Evolutionary conservation across 345 rosid species (phyloP), one percentile per base, ranked within the genome.

Genomic region (Anacardium occidentale): DNA sequence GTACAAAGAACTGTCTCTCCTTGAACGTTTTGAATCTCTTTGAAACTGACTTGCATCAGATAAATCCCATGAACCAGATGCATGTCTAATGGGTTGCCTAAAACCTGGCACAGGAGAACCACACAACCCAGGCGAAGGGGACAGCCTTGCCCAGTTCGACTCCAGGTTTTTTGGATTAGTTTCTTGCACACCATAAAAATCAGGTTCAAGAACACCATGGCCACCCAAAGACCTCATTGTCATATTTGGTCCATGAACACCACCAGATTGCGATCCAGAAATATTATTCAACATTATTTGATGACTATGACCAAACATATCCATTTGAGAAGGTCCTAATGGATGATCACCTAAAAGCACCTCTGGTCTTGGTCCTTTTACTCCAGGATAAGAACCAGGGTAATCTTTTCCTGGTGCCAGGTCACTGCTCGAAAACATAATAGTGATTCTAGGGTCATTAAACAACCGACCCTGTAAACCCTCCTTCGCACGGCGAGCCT

Each of bases 401-500:
- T 75, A 77, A 11, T 88, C 96, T 85, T 82, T 87, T 12, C 84
- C 89, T 29, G 89, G 88, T 40, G 89, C 90, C 70, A 86, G 72
- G 63, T 76, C 91, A 74, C 94, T 88, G 67, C 85, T 88, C 57
- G 93, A 86, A 76, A 75, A 95, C 96, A 87, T 85, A 25, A 92
- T 95, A 44, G 94, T 90, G 70, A 95, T 92, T 64, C 97, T 88
- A 70, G 97, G 90, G 77, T 95, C 97, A 55, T 89, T 92, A 73
- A 95, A 91, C 66, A 95, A 84, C 70, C 99, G 86, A 45, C 99
- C 98, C 66, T 92, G 97, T 75, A 95, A 78, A 10, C 96, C 98
- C 80, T 92, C 99, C 83, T 92, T 96, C 18, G 96, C 98, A 67
- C 91, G 88, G 57, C 94, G 87, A 74, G 99, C 99, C 86, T 96